These are phyloP conservation scores for Beta corolliflora DNA, from an alignment of 179 eudicot species.

Conservation along the genomic window DNA sequence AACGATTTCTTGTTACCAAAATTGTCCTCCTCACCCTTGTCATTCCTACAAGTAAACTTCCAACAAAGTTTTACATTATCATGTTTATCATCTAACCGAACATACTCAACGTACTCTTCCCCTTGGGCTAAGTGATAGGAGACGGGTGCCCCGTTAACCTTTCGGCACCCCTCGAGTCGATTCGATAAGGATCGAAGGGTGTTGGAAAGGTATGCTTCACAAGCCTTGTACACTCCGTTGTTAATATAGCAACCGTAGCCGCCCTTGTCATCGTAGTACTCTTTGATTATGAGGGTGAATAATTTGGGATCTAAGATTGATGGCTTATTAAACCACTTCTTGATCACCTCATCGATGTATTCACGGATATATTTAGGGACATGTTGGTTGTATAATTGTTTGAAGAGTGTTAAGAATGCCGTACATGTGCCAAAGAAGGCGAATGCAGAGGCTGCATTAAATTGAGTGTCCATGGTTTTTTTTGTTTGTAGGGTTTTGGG, in stretches of 20 bases:
- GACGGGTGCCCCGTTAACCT: neutral
- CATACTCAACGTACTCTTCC: slow-evolving; percentile 12
- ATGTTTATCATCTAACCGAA: neutral
- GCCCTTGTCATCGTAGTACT: slow-evolving; percentile 25
- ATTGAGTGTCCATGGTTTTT: neutral
- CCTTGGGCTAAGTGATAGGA: slow-evolving; percentile 16
- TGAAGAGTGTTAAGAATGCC: slow-evolving; percentile 32
- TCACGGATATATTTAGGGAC: slow-evolving; percentile 34
- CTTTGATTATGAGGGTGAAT: slow-evolving; percentile 36
- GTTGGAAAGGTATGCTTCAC: slow-evolving; percentile 37
- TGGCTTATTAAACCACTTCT: neutral
- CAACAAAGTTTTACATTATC: neutral
- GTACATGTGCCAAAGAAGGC: slow-evolving; percentile 41
- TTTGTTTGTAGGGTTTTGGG: neutral
- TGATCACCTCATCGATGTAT: slow-evolving; percentile 17
- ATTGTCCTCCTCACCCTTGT: neutral
- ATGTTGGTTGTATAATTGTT: slow-evolving; percentile 37
- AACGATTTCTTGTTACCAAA: slow-evolving; percentile 9
- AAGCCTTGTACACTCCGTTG: slow-evolving; percentile 31
- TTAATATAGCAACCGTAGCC: slow-evolving; percentile 13
- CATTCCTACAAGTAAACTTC: slow-evolving; percentile 14
- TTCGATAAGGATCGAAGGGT: slow-evolving; percentile 28
- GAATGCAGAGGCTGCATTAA: slow-evolving; percentile 37
- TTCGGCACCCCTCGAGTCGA: slow-evolving; percentile 30
- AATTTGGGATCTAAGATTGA: neutral